Evolutionary conservation across 2,329 filamentous ascomycete species (phyloP).

Genomic region (Ophioceras dolichostomum): DNA sequence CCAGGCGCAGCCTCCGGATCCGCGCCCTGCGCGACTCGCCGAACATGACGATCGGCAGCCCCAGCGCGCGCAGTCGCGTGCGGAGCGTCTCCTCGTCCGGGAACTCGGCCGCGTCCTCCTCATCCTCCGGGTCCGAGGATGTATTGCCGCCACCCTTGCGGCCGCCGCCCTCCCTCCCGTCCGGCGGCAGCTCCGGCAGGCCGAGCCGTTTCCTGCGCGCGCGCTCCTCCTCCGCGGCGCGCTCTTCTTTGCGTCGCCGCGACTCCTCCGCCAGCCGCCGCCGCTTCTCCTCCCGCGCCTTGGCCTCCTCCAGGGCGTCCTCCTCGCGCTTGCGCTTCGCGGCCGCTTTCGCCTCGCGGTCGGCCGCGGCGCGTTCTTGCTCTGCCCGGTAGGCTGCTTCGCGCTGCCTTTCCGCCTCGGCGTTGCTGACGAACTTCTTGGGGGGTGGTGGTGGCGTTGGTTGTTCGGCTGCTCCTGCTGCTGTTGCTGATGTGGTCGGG

Average conservation of each 20-base stretch:
- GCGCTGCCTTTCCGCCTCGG: slow-evolving; percentile 75
- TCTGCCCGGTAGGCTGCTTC: slow-evolving; percentile 70
- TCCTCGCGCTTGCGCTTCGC: slow-evolving; percentile 87
- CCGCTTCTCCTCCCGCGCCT: slow-evolving; percentile 69
- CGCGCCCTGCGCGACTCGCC: slow-evolving; percentile 64
- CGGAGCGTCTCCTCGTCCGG: slow-evolving; percentile 63
- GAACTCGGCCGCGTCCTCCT: slow-evolving; percentile 22
- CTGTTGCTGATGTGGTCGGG: slow-evolving; percentile 4
- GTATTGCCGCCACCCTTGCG: slow-evolving; percentile 6
- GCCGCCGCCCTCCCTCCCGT: slow-evolving; percentile 7
- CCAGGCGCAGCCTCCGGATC: slow-evolving; percentile 59
- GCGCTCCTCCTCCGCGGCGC: slow-evolving; percentile 49
- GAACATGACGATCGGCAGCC: slow-evolving; percentile 66
- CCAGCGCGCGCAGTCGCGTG: slow-evolving; percentile 53
- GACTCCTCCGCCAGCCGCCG: slow-evolving; percentile 72
- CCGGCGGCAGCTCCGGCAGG: slow-evolving; percentile 55
- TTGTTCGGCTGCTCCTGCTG: background rate
- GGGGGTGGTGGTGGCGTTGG: slow-evolving; percentile 13
- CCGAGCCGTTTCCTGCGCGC: slow-evolving; percentile 65
- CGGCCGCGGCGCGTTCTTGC: slow-evolving; percentile 60
- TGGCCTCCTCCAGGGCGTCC: slow-evolving; percentile 60
- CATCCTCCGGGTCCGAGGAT: slow-evolving; percentile 26
- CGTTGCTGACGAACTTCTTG: slow-evolving; percentile 75
- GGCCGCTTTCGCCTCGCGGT: slow-evolving; percentile 55
- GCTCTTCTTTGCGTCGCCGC: slow-evolving; percentile 51